Base-by-base conservation (phyloP, 1,284 basidiomycete genomes). In the Puccinia novopanici region DNA sequence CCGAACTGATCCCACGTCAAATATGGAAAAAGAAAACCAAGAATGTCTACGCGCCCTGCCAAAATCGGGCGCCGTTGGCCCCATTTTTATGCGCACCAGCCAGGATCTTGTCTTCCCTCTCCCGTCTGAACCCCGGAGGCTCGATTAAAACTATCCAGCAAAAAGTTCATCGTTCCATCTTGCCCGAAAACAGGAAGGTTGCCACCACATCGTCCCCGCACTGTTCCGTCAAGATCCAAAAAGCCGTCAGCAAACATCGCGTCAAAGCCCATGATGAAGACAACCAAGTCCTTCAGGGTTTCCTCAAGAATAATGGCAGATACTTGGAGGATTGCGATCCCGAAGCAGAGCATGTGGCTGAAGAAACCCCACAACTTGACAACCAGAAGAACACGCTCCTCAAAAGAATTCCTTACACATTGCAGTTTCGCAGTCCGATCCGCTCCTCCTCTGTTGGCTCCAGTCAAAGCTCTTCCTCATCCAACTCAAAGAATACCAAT, bases 401-500 rank as follows among this genome's bases (percentile, higher is more conserved):
- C 3, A 63, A 40, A 63, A 63, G 59, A 63, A 63, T 63, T 63
- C 59, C 59, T 34, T 22, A 63, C 34, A 34, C 59, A 37, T 63
- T 40, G 34, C 34, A 19, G 19, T 40, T 63, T 34, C 59, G 34
- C 13, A 63, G 40, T 40, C 34, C 59, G 1, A 63, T 40, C 59
- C 59, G 59, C 10, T 40, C 34, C 12, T 63, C 59, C 34, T 63
- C 59, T 0, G 30, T 40, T 37, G 59, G 59, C 59, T 63, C 59
- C 5, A 63, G 59, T 17, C 59, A 63, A 15, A 63, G 59, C 59
- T 63, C 59, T 63, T 37, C 34, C 34, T 63, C 59, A 63, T 63
- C 34, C 59, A 34, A 63, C 50, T 13, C 50, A 12, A 52, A 10
- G 6, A 45, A 45, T 45, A 45, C 15, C 50, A 52, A 52, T 15